phyloP scores from a whole-genome alignment of 805 yeast genomes.

The Cyberlindnera mrakii region DNA sequence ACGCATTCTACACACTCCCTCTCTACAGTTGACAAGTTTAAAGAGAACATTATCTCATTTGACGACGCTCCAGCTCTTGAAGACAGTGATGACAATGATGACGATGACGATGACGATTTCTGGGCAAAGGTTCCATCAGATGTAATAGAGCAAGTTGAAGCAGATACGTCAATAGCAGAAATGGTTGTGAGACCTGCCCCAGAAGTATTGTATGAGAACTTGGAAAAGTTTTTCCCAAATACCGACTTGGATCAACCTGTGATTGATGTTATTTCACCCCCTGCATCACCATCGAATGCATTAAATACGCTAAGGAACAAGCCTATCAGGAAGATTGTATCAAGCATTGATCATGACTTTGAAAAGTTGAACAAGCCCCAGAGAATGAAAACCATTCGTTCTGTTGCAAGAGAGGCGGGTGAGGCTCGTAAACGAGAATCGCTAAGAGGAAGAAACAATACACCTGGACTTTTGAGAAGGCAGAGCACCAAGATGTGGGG shows the following conservation, averaged over 20 bases:
- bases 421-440: constrained; percentile 45
- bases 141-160: constrained; percentile 7
- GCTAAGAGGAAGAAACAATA: constrained; percentile 12
- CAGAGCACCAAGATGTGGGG: constrained; percentile 98
- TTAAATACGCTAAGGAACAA: constrained; percentile 2
- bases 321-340: constrained; percentile 15
- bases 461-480: constrained; percentile 47
- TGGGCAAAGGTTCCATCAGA: constrained; percentile 47
- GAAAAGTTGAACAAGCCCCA: constrained; percentile 29
- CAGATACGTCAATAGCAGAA: constrained; percentile 26
- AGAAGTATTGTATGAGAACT: constrained; percentile 85
- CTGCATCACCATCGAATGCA: constrained; percentile 39
- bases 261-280: constrained; percentile 62
- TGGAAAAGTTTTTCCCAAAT: constrained; percentile 88
- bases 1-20: constrained; percentile 9
- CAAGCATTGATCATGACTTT: constrained; percentile 14
- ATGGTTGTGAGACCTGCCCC: constrained; percentile 92
- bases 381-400: constrained; percentile 86
- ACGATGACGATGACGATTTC: constrained; percentile 52
- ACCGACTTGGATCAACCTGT: constrained; percentile 91
- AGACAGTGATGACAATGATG: constrained; percentile 27
- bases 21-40: constrained; percentile 44
- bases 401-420: constrained; percentile 88
- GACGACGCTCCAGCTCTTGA: constrained; percentile 59
- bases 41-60: constrained; percentile 68